These are phyloP conservation scores for Thymus mandschuricus DNA, from an alignment of 257 asterid genomes.

Conservation along the genomic window DNA sequence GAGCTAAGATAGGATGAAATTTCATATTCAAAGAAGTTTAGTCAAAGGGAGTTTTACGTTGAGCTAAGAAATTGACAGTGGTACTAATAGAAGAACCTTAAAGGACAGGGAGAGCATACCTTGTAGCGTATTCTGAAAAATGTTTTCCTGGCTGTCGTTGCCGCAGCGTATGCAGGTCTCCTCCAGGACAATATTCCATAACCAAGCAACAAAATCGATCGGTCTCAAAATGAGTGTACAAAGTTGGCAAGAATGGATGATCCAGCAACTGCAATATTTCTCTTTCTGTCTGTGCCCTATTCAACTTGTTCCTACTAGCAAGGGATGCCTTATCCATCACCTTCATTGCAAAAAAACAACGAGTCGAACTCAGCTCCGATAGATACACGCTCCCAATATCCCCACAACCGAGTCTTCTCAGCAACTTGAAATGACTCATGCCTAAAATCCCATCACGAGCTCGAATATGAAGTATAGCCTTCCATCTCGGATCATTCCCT, in stretches of 20 bases:
- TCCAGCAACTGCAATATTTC: constrained; percentile 73
- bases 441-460: constrained; percentile 63
- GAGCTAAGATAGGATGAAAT: background rate
- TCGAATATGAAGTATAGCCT: constrained; percentile 69
- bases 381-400: constrained; percentile 85
- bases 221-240: constrained; percentile 74
- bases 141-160: constrained; percentile 74
- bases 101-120: constrained; percentile 39
- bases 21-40: constrained; percentile 6
- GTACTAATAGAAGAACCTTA: constrained; percentile 11
- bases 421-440: constrained; percentile 71
- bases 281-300: constrained; percentile 82
- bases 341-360: constrained; percentile 78
- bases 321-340: constrained; percentile 86
- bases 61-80: background rate
- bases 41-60: background rate
- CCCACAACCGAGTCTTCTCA: constrained; percentile 80
- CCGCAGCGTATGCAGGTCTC: constrained; percentile 71
- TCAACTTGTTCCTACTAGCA: constrained; percentile 79
- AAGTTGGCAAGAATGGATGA: constrained; percentile 80
- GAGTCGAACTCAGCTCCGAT: constrained; percentile 66
- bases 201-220: constrained; percentile 73
- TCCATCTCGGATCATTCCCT: constrained; percentile 77
- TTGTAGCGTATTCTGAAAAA: constrained; percentile 74
- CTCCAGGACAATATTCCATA: constrained; percentile 89